These are phyloP conservation scores for Cymbidium sinense DNA, from an alignment of 106 monocot genomes.

Conservation along the genomic window DNA sequence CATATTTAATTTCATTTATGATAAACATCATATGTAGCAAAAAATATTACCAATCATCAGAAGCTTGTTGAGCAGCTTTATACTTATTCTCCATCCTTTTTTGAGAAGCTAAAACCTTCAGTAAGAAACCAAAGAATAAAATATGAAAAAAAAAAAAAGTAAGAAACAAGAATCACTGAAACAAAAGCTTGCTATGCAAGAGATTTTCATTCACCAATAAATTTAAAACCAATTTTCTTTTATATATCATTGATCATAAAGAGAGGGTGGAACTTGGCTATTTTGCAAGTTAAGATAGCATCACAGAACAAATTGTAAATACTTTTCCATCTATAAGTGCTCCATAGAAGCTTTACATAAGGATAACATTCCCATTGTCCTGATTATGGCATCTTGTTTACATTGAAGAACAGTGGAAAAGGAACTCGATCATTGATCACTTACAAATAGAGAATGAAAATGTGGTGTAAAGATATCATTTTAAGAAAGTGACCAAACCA, in stretches of 20 bases:
- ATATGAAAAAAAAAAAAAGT: background rate
- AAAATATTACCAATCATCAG: conserved; percentile 77
- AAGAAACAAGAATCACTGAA: background rate
- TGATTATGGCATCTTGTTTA: background rate
- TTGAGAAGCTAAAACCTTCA: conserved; percentile 90
- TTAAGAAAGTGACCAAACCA: background rate
- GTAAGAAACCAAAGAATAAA: conserved; percentile 4
- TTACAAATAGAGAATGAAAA: background rate
- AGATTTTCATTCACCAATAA: background rate
- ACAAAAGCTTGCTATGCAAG: background rate
- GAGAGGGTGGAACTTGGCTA: background rate
- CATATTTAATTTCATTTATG: conserved; percentile 1
- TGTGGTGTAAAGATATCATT: background rate
- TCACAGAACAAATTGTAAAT: background rate
- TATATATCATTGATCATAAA: background rate
- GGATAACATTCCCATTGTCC: background rate
- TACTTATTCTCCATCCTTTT: conserved; percentile 94
- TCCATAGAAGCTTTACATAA: background rate
- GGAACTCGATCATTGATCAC: background rate
- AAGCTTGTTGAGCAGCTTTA: conserved; percentile 83
- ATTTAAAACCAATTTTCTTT: background rate
- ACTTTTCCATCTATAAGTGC: background rate
- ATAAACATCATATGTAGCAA: background rate
- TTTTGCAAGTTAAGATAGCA: background rate
- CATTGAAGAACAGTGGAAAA: background rate